Base-by-base conservation (phyloP, 1,139 yeast species). In the Geotrichum cucujoidarum region DNA sequence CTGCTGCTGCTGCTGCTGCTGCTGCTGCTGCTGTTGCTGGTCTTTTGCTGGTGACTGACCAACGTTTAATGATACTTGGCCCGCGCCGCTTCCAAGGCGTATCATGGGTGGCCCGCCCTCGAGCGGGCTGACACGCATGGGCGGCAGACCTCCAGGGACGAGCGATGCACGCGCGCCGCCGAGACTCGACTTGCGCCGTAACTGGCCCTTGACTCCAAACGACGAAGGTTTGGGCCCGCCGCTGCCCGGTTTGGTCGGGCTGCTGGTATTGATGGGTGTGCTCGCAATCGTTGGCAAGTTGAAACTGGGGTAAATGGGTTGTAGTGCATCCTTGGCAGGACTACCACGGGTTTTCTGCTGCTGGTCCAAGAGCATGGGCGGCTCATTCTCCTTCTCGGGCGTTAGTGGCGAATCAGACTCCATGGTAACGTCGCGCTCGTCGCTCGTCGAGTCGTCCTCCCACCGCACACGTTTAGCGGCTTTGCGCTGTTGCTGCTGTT, bases 401-500 rank as follows among this genome's bases (percentile, higher is more conserved):
- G 47, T 47, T 2, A 14, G 14, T 13, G 47, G 40, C 5, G 36
- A 16, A 7, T 17, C 24, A 8, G 32, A 34, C 20, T 31, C 46
- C 40, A 47, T 34, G 5, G 34, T 29, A 14, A 21, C 24, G 24
- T 43, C 44, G n/a, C n/a, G n/a, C n/a, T n/a, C n/a, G n/a, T n/a
- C n/a, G n/a, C n/a, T n/a, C n/a, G n/a, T n/a, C 40, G 39, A 32
- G 34, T 55, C 60, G 40, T 59, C 63, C 38, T 59, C 61, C 64
- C 64, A 60, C 37, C 63, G 48, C 1, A 60, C 64, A 29, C 62
- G 50, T 37, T 60, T 60, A 3, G 55, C 50, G 2, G 61, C 53
- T 40, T 57, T 56, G 7, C 55, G 51, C 29, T 46, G 43, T 13
- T 51, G 51, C n/a, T n/a, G n/a, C n/a, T n/a, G n/a, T n/a, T n/a